Evolutionary conservation across 2,329 filamentous ascomycete species (phyloP), one percentile per base, ranked within the genome.

Genomic region (Cyphellophora europaea): DNA sequence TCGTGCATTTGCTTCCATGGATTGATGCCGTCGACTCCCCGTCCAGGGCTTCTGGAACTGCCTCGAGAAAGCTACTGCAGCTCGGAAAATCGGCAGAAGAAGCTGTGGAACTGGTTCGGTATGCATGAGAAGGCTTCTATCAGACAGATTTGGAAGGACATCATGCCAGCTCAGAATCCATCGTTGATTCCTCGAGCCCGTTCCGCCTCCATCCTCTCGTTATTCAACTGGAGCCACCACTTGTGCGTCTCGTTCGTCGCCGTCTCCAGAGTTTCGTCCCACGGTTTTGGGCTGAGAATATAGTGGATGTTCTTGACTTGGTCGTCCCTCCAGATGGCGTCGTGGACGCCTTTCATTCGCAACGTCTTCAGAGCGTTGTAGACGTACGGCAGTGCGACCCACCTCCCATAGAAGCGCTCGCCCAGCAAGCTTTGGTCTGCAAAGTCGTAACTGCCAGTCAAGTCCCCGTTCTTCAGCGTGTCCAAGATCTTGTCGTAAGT

Each of bases 351-450:
- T 43, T 69, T 54, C 59, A 62, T 67, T 36, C 72, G 55, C 52
- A 77, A 39, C n/a, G 72, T 74, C 58, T 74, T 76, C 32, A 77
- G 54, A 27, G 72, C 73, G 49, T 77, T 77, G 56, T 77, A 77
- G 5, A 67, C 65, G 46, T 77, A 77, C 11, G 73, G 72, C 35
- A 77, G 50, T 3, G 66, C 57, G 4, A 77, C 70, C 73, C 73
- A 77, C 14, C 72, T 63, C 1, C 66, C 69, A 18, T 61, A 51
- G 51, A 76, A 77, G 8, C 74, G 43, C 42, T 77, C 72, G n/a
- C 66, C 65, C 3, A 77, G 62, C 31, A 72, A 59, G 25, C 66
- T 71, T 49, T 77, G 73, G 43, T 77, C 73, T 16, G 72, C 69
- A 47, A 79, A 79, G 33, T 75, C 71, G 48, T 77, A 77, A 36